A percentile compares a stretch with the other conserved stretches of the same genome.
phyloP scores from a whole-genome alignment of 2,329 filamentous ascomycete species.

The Colletotrichum sp. region DNA sequence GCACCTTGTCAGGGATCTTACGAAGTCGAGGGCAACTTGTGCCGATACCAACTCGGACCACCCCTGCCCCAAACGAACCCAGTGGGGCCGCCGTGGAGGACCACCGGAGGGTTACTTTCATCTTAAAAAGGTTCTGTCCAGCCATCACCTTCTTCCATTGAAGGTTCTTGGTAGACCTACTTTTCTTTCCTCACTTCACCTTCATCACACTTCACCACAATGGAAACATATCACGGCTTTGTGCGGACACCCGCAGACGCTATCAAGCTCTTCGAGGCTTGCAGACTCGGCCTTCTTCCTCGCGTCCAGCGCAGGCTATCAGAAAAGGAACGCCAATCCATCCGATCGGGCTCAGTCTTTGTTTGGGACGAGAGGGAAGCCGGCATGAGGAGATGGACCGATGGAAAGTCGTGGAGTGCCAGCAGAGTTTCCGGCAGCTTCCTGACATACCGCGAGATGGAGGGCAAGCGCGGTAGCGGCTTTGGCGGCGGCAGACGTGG shows the following conservation, averaged over 20 bases:
- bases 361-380: constrained; percentile 99
- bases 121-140: constrained; percentile 6
- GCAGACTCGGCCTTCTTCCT: constrained; percentile 84
- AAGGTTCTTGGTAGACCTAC: constrained; percentile 5
- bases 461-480: constrained; percentile 89
- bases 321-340: constrained; percentile 96
- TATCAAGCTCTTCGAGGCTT: constrained; percentile 98
- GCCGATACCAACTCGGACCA: constrained; percentile 8
- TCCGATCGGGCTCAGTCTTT: constrained; percentile 95
- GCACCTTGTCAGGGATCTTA: not conserved
- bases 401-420: constrained; percentile 98
- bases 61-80: constrained; percentile 13
- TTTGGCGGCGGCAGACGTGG: constrained; percentile 66
- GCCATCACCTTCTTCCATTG: not conserved
- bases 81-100: constrained; percentile 18
- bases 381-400: constrained; percentile 97
- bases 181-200: not conserved
- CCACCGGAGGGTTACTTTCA: constrained; percentile 7
- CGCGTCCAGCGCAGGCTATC: constrained; percentile 92
- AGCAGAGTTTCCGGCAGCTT: constrained; percentile 98
- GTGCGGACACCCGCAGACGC: constrained; percentile 96
- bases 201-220: constrained; percentile 45
- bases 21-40: constrained; percentile 5
- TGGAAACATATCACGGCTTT: constrained; percentile 97
- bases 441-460: constrained; percentile 97